Base-by-base conservation (phyloP, 148 eudicot genomes). In the Pharnaceum exiguum region DNA sequence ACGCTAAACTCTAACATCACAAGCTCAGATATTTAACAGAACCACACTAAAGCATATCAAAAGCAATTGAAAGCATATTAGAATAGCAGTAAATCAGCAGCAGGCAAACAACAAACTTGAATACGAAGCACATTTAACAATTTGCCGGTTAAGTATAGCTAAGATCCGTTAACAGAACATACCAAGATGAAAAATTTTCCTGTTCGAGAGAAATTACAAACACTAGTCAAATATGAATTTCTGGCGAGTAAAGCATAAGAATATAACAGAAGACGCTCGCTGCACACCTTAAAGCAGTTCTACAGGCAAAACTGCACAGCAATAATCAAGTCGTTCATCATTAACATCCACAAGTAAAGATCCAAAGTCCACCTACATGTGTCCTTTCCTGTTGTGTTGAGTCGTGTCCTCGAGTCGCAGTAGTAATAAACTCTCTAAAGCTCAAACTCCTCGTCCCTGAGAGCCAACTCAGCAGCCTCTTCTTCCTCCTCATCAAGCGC, bases 401-500 rank as follows among this genome's bases (percentile, higher is more conserved):
- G n/a, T n/a, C n/a, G n/a, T n/a, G n/a, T n/a, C 46, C 68, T 48
- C 57, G 54, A 61, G 29, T 58, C 45, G 10, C 26, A 28, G 21
- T 8, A 32, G n/a, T 33, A 5, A 15, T 31, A 8, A 26, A 45
- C 40, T 40, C 44, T 59, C 78, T 76, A 86, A 60, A 86, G 95
- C 72, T 86, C 95, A 55, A 83, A 86, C 54, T 86, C 95, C 60
- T 86, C 95, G 33, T 81, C 87, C n/a, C 79, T 57, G 46, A 87
- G 87, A 51, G 96, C 98, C 86, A 91, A 67, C 74, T 87, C 96
- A 17, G 98, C 98, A 32, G 94, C 94, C 67, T 87, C 88, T 60
- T 91, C 98, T 22, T 87, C 98, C 37, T 87, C 94, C 7, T 91
- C 89, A 61, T 91, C 94, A 55, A 91, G 82, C 9, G 48, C 94